Conservation (phyloP, 106 monocot genomes). For the Dendrobium officinale region DNA sequence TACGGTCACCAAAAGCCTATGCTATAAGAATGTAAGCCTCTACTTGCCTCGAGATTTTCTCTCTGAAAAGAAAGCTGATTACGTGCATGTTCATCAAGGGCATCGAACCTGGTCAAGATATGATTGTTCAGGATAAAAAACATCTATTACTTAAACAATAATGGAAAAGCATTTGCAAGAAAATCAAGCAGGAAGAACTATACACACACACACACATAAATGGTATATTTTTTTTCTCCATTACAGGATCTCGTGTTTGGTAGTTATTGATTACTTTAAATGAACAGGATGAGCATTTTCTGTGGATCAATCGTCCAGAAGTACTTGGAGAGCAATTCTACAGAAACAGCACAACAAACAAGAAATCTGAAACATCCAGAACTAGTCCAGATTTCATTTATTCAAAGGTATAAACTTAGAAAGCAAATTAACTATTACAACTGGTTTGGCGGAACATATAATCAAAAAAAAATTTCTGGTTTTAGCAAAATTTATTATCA, state of each 20-base stretch:
- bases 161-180: background rate
- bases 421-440: background rate
- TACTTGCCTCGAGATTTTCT: constrained; percentile 45
- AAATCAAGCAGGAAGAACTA: background rate
- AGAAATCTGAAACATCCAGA: background rate
- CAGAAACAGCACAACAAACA: background rate
- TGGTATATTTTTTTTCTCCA: background rate
- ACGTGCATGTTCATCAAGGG: constrained; percentile 20
- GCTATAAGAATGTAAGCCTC: background rate
- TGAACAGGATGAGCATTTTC: background rate
- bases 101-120: constrained; percentile 53
- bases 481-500: background rate
- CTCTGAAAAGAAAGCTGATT: constrained; percentile 38
- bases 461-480: background rate
- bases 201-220: background rate
- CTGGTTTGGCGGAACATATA: background rate
- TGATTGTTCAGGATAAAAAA: background rate
- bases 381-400: background rate
- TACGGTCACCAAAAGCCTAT: background rate
- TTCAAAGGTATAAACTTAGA: background rate
- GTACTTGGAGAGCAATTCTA: background rate
- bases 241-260: background rate
- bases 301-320: background rate
- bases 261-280: background rate
- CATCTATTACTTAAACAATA: background rate